These are phyloP conservation scores for Cladosporium cucumerinum DNA, from an alignment of 2,329 filamentous ascomycete species.

Conservation along the genomic window DNA sequence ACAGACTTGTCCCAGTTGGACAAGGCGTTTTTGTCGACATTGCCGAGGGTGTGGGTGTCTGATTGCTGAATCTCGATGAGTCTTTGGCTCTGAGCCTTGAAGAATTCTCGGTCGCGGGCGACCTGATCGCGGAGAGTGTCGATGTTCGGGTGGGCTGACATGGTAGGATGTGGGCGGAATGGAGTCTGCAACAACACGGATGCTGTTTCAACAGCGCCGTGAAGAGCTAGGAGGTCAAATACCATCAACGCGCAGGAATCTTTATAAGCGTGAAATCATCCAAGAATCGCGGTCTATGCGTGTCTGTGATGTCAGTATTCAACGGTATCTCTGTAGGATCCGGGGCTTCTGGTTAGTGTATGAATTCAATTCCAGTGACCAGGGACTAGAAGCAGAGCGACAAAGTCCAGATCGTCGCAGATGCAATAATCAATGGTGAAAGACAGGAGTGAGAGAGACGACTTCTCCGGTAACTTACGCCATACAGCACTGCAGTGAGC, in stretches of 20 bases:
- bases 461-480: background rate
- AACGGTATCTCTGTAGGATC: background rate
- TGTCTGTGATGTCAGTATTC: background rate
- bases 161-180: background rate
- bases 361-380: background rate
- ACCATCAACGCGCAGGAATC: background rate
- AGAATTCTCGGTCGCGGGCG: constrained; percentile 13
- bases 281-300: background rate
- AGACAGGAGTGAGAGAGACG: background rate
- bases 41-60: constrained; percentile 1
- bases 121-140: constrained; percentile 13
- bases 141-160: constrained; percentile 4
- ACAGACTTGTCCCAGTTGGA: constrained; percentile 19
- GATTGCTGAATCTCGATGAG: constrained; percentile 10
- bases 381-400: background rate
- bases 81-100: constrained; percentile 12
- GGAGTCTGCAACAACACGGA: background rate
- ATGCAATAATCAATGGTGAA: background rate
- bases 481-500: no score
- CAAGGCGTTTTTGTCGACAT: constrained; percentile 17
- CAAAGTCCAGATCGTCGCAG: background rate
- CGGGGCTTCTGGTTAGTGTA: background rate
- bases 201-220: background rate
- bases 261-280: background rate
- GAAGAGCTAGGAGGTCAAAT: background rate